Evolutionary conservation across 768 basidiomycete species (phyloP).

Genomic region (Glaciozyma martinii): DNA sequence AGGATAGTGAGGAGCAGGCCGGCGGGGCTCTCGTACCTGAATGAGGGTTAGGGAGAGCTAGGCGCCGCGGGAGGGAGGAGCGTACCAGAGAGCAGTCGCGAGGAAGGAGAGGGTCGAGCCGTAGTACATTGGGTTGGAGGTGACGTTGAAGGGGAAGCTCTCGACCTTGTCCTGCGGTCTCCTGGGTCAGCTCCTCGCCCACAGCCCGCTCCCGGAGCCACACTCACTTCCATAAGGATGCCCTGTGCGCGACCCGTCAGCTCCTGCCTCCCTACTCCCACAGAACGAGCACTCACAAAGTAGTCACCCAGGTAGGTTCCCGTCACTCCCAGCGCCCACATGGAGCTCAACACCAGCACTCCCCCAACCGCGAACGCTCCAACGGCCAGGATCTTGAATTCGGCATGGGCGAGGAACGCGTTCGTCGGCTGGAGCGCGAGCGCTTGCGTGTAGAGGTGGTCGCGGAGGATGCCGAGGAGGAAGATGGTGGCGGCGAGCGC

Average conservation of each 20-base stretch:
- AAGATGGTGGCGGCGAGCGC: conserved; percentile 78
- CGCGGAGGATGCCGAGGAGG: conserved; percentile 71
- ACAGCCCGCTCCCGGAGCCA: background rate
- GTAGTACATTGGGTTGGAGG: conserved; percentile 92
- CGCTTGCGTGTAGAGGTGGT: conserved; percentile 62
- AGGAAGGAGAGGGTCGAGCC: conserved; percentile 86
- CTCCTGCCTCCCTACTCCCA: background rate
- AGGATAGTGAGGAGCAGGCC: conserved; percentile 70
- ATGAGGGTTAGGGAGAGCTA: background rate
- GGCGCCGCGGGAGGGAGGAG: background rate
- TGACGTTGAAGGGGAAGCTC: conserved; percentile 91
- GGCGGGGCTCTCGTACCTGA: conserved; percentile 74
- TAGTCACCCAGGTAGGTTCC: conserved; percentile 66
- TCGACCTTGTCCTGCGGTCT: conserved; percentile 49
- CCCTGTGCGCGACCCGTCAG: conserved; percentile 34
- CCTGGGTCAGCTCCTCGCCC: background rate
- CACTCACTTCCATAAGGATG: conserved; percentile 56
- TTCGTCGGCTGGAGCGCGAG: conserved; percentile 64
- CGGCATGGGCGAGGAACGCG: conserved; percentile 58
- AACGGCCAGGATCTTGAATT: conserved; percentile 46
- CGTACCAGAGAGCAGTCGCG: conserved; percentile 77
- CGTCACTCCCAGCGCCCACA: conserved; percentile 82
- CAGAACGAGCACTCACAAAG: conserved; percentile 15
- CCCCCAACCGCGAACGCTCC: conserved; percentile 69
- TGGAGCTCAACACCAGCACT: conserved; percentile 75